phyloP scores from a whole-genome alignment of 169 alveolate species.

The Theileria equi region DNA sequence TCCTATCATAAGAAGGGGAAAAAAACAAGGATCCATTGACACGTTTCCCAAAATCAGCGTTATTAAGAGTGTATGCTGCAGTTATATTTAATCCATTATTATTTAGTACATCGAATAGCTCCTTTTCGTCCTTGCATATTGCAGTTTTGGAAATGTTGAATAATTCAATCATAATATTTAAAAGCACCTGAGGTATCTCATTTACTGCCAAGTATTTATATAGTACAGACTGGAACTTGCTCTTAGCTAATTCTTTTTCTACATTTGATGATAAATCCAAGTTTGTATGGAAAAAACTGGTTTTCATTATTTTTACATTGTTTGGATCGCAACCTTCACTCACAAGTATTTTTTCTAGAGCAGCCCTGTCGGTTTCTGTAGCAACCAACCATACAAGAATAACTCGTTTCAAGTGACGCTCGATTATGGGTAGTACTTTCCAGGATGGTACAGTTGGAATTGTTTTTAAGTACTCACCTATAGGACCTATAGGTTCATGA shows the following conservation, averaged over 20 bases:
- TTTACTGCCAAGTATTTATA: slow-evolving; percentile 24
- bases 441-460: slow-evolving; percentile 39
- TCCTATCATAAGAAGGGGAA: slow-evolving; percentile 50
- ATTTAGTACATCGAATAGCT: slow-evolving; percentile 17
- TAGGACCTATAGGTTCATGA: slow-evolving; percentile 61
- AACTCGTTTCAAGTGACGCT: slow-evolving; percentile 43
- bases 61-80: slow-evolving; percentile 37
- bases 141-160: slow-evolving; percentile 26
- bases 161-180: slow-evolving; percentile 21
- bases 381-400: slow-evolving; percentile 50
- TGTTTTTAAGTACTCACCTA: slow-evolving; percentile 58
- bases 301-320: slow-evolving; percentile 38
- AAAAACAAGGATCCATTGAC: slow-evolving; percentile 42
- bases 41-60: slow-evolving; percentile 31
- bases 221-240: background rate
- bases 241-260: background rate
- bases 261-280: slow-evolving; percentile 10
- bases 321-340: slow-evolving; percentile 40
- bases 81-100: slow-evolving; percentile 7
- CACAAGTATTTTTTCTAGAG: slow-evolving; percentile 22
- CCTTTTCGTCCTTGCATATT: slow-evolving; percentile 39
- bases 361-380: slow-evolving; percentile 51
- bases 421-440: slow-evolving; percentile 52
- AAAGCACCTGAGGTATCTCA: slow-evolving; percentile 38
- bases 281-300: slow-evolving; percentile 25